Conservation (phyloP, 108 stramenopile species). For the Nannochloropsis gaditana region DNA sequence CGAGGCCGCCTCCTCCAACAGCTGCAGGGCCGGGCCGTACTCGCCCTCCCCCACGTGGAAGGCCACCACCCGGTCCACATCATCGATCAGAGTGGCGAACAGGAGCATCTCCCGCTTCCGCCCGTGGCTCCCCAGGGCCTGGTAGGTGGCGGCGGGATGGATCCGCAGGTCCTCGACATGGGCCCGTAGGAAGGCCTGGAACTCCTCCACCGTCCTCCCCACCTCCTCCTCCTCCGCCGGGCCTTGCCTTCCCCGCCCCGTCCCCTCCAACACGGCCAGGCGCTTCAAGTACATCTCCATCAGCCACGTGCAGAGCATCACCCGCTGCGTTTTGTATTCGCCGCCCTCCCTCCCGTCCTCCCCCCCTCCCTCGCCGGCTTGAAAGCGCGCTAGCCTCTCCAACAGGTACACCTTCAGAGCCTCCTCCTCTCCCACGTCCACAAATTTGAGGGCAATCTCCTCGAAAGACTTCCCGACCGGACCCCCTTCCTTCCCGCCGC, state of each 20-base stretch:
- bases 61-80: slow-evolving; percentile 39
- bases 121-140: slow-evolving; percentile 35
- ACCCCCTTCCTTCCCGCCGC: not conserved
- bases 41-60: slow-evolving; percentile 31
- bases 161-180: slow-evolving; percentile 23
- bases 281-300: slow-evolving; percentile 39
- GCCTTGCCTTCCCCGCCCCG: slow-evolving; percentile 18
- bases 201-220: slow-evolving; percentile 25
- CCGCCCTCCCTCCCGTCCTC: slow-evolving; percentile 28
- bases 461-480: not conserved
- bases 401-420: slow-evolving; percentile 36
- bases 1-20: slow-evolving; percentile 34
- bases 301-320: slow-evolving; percentile 48
- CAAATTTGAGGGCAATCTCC: slow-evolving; percentile 35
- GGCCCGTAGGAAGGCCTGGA: slow-evolving; percentile 27
- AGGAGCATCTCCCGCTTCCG: slow-evolving; percentile 31
- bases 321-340: slow-evolving; percentile 37
- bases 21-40: slow-evolving; percentile 33
- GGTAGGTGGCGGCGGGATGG: slow-evolving; percentile 32
- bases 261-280: slow-evolving; percentile 22
- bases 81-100: slow-evolving; percentile 39
- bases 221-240: slow-evolving; percentile 24
- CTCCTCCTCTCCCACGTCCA: slow-evolving; percentile 31
- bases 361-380: slow-evolving; percentile 22
- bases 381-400: slow-evolving; percentile 32